A percentile compares a stretch with the other conserved stretches of the same genome.
Evolutionary conservation across 2,329 filamentous ascomycete genomes (phyloP).

Genomic region (Chaetothyriales sp.): DNA sequence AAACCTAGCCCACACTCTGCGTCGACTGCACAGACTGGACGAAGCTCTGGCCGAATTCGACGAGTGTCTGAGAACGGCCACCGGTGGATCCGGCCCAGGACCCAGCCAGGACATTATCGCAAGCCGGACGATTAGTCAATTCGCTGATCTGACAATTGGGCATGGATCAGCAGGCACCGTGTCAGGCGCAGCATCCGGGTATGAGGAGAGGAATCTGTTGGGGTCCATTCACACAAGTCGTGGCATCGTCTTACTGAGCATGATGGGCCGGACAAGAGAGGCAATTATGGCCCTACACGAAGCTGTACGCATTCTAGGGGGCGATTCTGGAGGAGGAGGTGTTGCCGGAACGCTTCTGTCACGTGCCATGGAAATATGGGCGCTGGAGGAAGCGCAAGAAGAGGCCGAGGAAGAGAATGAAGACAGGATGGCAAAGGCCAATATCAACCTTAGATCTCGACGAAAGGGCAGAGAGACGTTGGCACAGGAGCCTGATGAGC

Average conservation of each 20-base stretch:
- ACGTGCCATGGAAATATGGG: constrained; percentile 32
- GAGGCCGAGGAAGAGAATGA: constrained; percentile 4
- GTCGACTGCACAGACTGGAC: constrained; percentile 52
- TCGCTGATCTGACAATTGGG: constrained; percentile 10
- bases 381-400: constrained; percentile 24
- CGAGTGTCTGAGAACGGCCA: constrained; percentile 64
- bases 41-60: constrained; percentile 71
- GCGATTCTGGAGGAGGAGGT: constrained; percentile 33
- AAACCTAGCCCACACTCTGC: constrained; percentile 78
- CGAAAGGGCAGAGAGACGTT: constrained; percentile 5
- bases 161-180: constrained; percentile 11
- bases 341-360: constrained; percentile 32
- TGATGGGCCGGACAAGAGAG: constrained; percentile 53
- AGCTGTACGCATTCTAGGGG: constrained; percentile 33
- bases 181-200: constrained; percentile 28
- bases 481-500: background rate
- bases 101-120: background rate
- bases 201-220: constrained; percentile 32
- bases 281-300: constrained; percentile 74
- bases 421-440: background rate
- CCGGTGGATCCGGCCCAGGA: constrained; percentile 43
- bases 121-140: constrained; percentile 6
- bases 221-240: constrained; percentile 38
- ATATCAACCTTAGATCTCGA: constrained; percentile 3
- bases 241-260: constrained; percentile 68